phyloP scores from a whole-genome alignment of 345 rosid species.

The Salix arbutifolia region DNA sequence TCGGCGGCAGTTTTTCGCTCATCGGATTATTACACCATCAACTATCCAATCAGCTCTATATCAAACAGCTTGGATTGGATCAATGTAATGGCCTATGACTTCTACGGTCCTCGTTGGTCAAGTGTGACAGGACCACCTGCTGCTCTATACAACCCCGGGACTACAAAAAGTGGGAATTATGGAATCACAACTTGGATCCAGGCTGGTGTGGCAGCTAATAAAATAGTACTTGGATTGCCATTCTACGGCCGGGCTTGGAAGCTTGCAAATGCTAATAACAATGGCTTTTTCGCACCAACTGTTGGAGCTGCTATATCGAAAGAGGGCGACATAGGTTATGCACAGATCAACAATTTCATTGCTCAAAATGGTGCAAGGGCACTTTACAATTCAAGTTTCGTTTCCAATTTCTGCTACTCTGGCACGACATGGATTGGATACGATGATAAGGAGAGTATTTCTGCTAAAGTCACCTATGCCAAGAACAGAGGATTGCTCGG shows the following conservation, averaged over 20 bases:
- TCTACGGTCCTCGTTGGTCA: conserved; percentile 19
- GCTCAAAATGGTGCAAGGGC: conserved; percentile 1
- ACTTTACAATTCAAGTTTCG: conserved; percentile 7
- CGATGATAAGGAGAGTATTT: conserved; percentile 16
- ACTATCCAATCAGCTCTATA: conserved; percentile 14
- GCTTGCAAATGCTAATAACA: conserved; percentile 12
- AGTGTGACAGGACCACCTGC: conserved; percentile 21
- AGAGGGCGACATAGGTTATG: conserved; percentile 8
- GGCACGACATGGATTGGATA: conserved; percentile 23
- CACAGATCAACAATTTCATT: conserved; percentile 1
- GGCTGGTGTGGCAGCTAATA: conserved; percentile 10
- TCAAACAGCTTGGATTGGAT: conserved; percentile 24
- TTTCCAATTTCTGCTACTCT: conserved; percentile 8
- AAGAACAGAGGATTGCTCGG: neutral
- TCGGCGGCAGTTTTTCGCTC: conserved; percentile 17
- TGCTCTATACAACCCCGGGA: conserved; percentile 19
- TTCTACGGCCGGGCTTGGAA: conserved; percentile 23
- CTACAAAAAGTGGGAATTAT: neutral
- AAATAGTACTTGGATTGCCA: conserved; percentile 22
- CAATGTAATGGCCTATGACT: conserved; percentile 22
- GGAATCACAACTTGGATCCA: conserved; percentile 19
- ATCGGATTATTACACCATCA: conserved; percentile 12
- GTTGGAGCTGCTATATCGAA: conserved; percentile 2
- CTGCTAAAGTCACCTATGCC: neutral
- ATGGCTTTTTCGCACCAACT: conserved; percentile 20